Evolutionary conservation across 2,329 filamentous ascomycete species (phyloP).

Genomic region (Aureobasidium uvarum): DNA sequence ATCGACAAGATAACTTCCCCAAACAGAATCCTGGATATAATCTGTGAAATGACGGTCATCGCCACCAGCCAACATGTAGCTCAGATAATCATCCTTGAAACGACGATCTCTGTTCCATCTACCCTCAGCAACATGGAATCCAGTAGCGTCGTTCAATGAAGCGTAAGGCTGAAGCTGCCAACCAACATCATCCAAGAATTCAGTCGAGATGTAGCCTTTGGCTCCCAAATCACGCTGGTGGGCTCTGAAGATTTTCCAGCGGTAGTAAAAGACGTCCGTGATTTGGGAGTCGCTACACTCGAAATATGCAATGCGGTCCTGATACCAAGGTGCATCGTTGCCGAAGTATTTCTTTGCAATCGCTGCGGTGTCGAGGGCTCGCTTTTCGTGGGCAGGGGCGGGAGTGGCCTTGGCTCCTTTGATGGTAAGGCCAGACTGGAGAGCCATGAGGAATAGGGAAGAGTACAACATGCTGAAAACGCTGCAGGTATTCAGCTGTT

Average conservation of each 20-base stretch:
- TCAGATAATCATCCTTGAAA: constrained; percentile 47
- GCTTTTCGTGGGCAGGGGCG: not conserved
- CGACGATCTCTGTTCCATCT: constrained; percentile 48
- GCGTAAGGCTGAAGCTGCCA: constrained; percentile 47
- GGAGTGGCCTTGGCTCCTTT: not conserved
- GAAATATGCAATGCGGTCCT: constrained; percentile 43
- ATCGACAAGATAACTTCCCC: constrained; percentile 45
- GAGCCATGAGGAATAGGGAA: not conserved
- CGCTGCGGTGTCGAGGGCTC: not conserved
- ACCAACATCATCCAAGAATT: constrained; percentile 47
- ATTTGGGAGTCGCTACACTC: constrained; percentile 42
- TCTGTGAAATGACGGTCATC: constrained; percentile 48
- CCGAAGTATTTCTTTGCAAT: constrained; percentile 38
- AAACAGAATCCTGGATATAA: constrained; percentile 45
- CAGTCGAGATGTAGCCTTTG: constrained; percentile 47
- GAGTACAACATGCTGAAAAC: constrained; percentile 14
- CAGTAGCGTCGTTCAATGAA: constrained; percentile 47
- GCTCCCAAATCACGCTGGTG: constrained; percentile 47
- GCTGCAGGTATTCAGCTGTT: constrained; percentile 1
- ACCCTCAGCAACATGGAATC: constrained; percentile 47
- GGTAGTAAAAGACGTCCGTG: constrained; percentile 49
- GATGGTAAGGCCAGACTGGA: not conserved
- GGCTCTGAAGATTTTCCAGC: constrained; percentile 47
- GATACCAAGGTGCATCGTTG: constrained; percentile 45
- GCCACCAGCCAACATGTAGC: constrained; percentile 43